Conservation (phyloP, 257 asterid species). For the Nicotiana tabacum region DNA sequence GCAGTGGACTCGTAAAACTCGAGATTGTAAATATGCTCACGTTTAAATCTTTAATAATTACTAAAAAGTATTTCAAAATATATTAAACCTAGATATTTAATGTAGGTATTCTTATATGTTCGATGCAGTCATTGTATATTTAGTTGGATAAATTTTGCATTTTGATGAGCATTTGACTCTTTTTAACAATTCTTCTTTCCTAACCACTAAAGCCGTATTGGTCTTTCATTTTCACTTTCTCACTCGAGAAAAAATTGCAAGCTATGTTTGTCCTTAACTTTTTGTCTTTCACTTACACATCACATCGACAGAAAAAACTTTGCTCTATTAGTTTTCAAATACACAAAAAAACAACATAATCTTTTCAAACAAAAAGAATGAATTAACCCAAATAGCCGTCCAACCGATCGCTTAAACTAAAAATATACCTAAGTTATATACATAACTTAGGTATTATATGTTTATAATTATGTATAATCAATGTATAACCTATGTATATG, state of each 20-base stretch:
- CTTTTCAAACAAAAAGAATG: neutral
- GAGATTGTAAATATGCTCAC: no score
- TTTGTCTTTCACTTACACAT: neutral
- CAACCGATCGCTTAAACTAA: no score
- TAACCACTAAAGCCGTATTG: neutral
- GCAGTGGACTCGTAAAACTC: no score
- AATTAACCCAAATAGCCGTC: no score
- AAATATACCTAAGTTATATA: no score
- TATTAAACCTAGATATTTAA: no score
- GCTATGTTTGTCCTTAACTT: neutral
- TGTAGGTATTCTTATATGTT: no score
- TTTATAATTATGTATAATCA: no score
- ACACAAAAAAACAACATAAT: neutral
- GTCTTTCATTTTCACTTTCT: neutral
- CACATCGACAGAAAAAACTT: neutral
- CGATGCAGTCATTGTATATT: neutral
- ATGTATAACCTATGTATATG: no score
- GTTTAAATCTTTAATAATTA: no score
- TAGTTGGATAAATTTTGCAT: neutral
- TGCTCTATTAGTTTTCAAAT: neutral
- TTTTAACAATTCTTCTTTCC: neutral
- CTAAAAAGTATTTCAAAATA: no score
- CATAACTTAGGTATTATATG: no score
- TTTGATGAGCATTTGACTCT: neutral
- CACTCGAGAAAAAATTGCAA: neutral